Base-by-base conservation (phyloP, 2,329 filamentous ascomycete species). In the Xylaria sp. region DNA sequence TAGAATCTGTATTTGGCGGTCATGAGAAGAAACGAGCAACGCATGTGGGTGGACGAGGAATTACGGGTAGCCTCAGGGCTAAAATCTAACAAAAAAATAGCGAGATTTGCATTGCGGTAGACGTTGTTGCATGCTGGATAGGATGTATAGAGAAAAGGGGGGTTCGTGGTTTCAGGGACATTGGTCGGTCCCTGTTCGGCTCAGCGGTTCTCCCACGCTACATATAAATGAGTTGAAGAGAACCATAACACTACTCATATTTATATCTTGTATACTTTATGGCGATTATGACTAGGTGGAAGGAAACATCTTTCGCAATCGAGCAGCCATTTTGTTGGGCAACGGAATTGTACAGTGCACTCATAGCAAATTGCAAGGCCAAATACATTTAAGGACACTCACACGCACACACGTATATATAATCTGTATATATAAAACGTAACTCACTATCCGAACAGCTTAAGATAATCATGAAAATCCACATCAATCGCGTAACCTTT, bases 1-100 rank as follows among this genome's bases (percentile, higher is more conserved):
- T 76, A n/a, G 70, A 72, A 41, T 76, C 74, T 8, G 73, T 76
- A 43, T 76, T 76, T 46, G 72, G 72, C n/a, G 9, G 15, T 1
- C 20, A 48, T n/a, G 43, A 57, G 45, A 53, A 53, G 52, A 64
- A 64, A 60, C 66, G 43, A 62, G 39, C 15, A 50, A 39, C 28
- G 28, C 41, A 60, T 25, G 23, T 8, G 3, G 12, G 12, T 25
- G 58, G 36, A 62, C 28, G 5, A 18, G 34, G 36, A 63, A 20
- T 53, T 13, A 28, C 25, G 15, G 39, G 52, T 46, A 50, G 41
- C 36, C n/a, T 58, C 15, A 55, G n/a, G 43, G 20, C 56, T 60
- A 41, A 48, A 20, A 34, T 41, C 41, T 30, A 45, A 34, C 34
- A 28, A 59, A 7, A 23, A 30, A 50, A 61, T 15, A 61, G 60